Evolutionary conservation across 2,329 filamentous ascomycete species (phyloP).

Genomic region (Didymella exigua): DNA sequence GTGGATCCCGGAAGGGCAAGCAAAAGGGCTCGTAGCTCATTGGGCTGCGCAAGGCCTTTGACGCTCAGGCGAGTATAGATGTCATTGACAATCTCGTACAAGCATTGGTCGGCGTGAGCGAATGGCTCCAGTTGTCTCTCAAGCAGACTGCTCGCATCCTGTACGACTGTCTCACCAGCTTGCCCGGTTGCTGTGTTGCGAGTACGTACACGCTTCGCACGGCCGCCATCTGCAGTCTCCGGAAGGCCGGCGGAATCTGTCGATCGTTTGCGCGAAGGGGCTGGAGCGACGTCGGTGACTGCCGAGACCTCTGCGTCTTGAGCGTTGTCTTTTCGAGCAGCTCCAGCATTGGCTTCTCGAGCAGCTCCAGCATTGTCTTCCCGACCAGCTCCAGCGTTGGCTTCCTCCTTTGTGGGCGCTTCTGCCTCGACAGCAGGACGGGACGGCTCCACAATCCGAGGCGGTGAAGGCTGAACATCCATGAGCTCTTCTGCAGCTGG

Average conservation of each 20-base stretch:
- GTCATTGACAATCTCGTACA: conserved; percentile 60
- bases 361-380: conserved; percentile 25
- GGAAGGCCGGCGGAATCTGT: conserved; percentile 64
- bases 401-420: background rate
- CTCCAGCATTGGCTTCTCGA: background rate
- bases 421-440: background rate
- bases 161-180: conserved; percentile 53
- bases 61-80: conserved; percentile 60
- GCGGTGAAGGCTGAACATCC: background rate
- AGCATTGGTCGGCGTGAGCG: conserved; percentile 61
- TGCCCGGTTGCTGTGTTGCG: conserved; percentile 61
- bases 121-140: conserved; percentile 61
- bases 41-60: conserved; percentile 51
- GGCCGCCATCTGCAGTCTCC: conserved; percentile 61
- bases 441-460: conserved; percentile 6
- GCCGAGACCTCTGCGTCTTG: conserved; percentile 21
- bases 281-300: conserved; percentile 42
- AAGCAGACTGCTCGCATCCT: conserved; percentile 61
- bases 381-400: background rate
- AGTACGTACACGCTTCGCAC: conserved; percentile 66
- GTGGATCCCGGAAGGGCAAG: conserved; percentile 19
- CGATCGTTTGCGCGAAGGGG: conserved; percentile 63
- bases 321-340: conserved; percentile 25
- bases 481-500: conserved; percentile 4
- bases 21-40: conserved; percentile 43